Evolutionary conservation across 2,329 filamentous ascomycete species (phyloP), one percentile per base, ranked within the genome.

Genomic region (Neonectria neomacrospora): DNA sequence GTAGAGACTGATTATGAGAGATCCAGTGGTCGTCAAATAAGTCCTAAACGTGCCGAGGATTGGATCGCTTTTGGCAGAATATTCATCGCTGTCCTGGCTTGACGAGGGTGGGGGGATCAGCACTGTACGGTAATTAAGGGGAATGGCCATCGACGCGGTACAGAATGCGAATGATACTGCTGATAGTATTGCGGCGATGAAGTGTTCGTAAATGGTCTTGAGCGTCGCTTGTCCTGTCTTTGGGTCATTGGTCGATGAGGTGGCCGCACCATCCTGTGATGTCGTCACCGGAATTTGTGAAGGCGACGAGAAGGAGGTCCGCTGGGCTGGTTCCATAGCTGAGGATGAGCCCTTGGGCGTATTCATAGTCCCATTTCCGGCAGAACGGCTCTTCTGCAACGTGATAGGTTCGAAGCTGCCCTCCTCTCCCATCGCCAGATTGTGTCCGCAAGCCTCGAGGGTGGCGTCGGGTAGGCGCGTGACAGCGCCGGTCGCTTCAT

Each of bases 1-100:
- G 41, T 78, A 79, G 26, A 88, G 71, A 44, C 80, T 81, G 26
- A 87, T 77, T 14, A 88, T 75, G 8, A 89, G 76, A 11, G 81
- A 80, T 2, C 86, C 86, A 0, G 83, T 84, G 2, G 84, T 88
- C 6, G 86, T 88, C 54, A 88, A 72, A 65, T 86, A 86, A 9
- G 83, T 80, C 51, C 82, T 81, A 16, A 88, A 80, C 7, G 83
- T 86, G 3, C 83, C 86, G 22, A 85, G 74, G 3, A 84, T 64
- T 14, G 74, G 73, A 16, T 69, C 61, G 12, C 62, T 63, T 47
- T 67, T 68, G n/a, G 67, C 30, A 14, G 58, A 51, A 11, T 63
- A 52, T 30, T 64, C 67, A 26, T 70, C 67, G 8, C 64, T 61
- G 28, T 68, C 70, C 52, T 44, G 54, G 62, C 28, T 42, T 62